Percentiles rank a stretch among this genome's conserved stretches.
Conservation (phyloP, 805 yeast species). For the Torulaspora indica region DNA sequence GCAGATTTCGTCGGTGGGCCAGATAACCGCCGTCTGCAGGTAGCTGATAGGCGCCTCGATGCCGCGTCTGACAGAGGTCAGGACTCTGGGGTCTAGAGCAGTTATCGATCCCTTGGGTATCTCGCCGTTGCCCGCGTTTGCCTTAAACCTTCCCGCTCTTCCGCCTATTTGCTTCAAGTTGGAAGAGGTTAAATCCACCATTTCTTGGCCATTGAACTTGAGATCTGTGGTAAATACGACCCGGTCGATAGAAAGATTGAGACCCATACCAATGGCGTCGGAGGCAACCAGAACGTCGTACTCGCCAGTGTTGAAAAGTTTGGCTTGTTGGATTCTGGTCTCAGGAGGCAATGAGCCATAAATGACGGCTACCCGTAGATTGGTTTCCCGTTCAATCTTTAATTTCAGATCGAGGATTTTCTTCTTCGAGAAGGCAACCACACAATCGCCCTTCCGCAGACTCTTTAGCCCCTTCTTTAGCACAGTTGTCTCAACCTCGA, state of each 20-base stretch:
- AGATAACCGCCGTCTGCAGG: constrained; percentile 59
- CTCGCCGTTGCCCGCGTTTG: constrained; percentile 8
- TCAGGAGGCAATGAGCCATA: constrained; percentile 97
- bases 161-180: constrained; percentile 92
- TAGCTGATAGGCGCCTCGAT: constrained; percentile 50
- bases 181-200: constrained; percentile 50
- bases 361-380: constrained; percentile 73
- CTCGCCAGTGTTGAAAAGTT: constrained; percentile 68
- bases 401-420: constrained; percentile 65
- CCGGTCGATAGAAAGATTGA: constrained; percentile 77
- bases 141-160: constrained; percentile 79
- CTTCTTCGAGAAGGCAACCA: constrained; percentile 78
- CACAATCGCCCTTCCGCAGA: constrained; percentile 68
- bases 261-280: constrained; percentile 97
- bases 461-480: constrained; percentile 28
- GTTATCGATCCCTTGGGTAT: constrained; percentile 48
- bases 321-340: constrained; percentile 80
- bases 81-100: constrained; percentile 44
- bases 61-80: constrained; percentile 43
- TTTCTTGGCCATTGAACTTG: constrained; percentile 65
- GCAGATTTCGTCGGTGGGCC: constrained; percentile 78
- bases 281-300: constrained; percentile 87
- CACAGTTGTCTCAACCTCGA: constrained; percentile 48
- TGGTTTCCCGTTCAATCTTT: constrained; percentile 58
- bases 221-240: constrained; percentile 63